Conservation (phyloP, 768 basidiomycete species). For the Austroboletus eburneus region DNA sequence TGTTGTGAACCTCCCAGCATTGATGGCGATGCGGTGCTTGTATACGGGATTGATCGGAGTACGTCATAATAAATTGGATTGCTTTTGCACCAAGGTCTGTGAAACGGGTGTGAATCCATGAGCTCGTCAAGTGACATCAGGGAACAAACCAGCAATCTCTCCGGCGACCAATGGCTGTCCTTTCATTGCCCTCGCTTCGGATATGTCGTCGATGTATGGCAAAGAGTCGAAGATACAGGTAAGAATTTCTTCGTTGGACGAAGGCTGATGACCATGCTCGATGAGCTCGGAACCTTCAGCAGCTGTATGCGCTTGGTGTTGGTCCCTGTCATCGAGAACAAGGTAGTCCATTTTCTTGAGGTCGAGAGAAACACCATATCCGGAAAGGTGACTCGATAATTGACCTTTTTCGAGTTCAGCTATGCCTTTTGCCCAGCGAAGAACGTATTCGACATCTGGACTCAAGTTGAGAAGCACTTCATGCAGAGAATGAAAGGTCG, state of each 20-base stretch:
- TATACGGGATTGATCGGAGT: conserved; percentile 48
- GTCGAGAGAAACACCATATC: conserved; percentile 89
- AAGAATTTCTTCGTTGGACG: conserved; percentile 19
- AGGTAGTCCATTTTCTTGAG: conserved; percentile 98
- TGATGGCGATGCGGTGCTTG: conserved; percentile 5
- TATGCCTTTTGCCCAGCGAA: conserved; percentile 42
- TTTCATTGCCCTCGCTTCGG: conserved; percentile 33
- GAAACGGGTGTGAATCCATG: background rate
- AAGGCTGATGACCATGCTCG: conserved; percentile 6
- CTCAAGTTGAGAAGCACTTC: conserved; percentile 49
- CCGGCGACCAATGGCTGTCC: conserved; percentile 45
- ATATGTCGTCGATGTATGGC: conserved; percentile 25
- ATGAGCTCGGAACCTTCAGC: background rate
- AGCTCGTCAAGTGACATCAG: background rate
- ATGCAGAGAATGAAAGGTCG: conserved; percentile 71
- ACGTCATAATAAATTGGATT: conserved; percentile 66
- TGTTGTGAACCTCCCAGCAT: conserved; percentile 17
- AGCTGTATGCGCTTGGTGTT: conserved; percentile 7
- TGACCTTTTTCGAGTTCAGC: conserved; percentile 35
- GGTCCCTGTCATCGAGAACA: conserved; percentile 78
- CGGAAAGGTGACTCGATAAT: conserved; percentile 54
- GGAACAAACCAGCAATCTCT: conserved; percentile 50
- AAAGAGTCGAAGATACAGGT: conserved; percentile 29
- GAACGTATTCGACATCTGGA: conserved; percentile 64
- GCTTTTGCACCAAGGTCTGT: conserved; percentile 69